Base-by-base conservation (phyloP, 352 stramenopile genomes). In the Phytopythium sindhum region DNA sequence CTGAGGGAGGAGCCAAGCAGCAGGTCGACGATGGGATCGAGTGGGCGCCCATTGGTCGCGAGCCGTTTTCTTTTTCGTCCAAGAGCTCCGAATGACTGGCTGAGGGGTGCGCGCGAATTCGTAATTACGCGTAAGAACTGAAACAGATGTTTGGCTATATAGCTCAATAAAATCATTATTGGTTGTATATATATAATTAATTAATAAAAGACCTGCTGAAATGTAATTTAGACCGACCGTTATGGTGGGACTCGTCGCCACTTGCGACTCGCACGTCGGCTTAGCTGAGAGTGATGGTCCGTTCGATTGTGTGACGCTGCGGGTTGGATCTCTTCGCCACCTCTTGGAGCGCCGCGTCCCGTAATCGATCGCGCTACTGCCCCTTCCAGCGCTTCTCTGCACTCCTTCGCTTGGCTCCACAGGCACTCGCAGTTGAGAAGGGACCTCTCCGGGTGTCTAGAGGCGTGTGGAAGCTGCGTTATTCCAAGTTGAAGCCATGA, bases 81-180 rank as follows among this genome's bases (percentile, higher is more conserved):
- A 35, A 6, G 23, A 2, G 31, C 31, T 8, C 8, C 8, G 33
- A 82, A 82, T 64, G 74, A 78, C 65, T 84, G 74, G 68, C 54
- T 60, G 54, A 15, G n/a, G 21, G 35, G 37, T 42, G 17, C 23
- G 31, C 31, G n/a, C 14, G 14, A 21, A 33, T 39, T 8, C 44
- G 65, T 71, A 71, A 65, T 71, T 71, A 71, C 65, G 39, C 28
- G 11, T 50, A 51, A 17, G 47, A 61, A 61, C 31, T 61, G 15
- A 23, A 3, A 0, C 51, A 37, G 4, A 33, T 24, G n/a, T 7
- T 8, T 29, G 8, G 4, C 19, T 29, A 19, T 41, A 53, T 39
- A 24, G 52, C 24, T 48, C 31, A 19, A 44, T 63, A 28, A 33
- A 48, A 39, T 21, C n/a, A 50, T 50, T 28, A 45, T 15, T 48